Percentiles rank a stretch among this genome's conserved stretches.
These are phyloP conservation scores for Myxozyma melibiosi DNA, from an alignment of 805 yeast species.

Conservation along the genomic window DNA sequence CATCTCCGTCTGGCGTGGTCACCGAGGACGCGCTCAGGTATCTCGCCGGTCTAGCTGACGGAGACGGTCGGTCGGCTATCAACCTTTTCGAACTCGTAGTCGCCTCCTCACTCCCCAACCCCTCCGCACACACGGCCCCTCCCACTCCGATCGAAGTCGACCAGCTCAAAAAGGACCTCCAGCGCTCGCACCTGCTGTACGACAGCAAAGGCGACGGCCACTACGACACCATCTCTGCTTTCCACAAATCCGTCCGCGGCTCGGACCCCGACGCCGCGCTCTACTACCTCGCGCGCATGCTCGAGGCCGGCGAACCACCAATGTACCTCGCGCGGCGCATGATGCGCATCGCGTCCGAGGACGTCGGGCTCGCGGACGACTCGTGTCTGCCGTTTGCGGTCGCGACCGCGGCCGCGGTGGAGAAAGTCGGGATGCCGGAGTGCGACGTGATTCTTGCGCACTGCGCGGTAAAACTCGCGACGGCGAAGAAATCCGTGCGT, in stretches of 20 bases:
- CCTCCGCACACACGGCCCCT: neutral
- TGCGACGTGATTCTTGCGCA: slow-evolving; percentile 88
- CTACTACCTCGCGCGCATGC: slow-evolving; percentile 84
- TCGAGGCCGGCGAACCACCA: slow-evolving; percentile 93
- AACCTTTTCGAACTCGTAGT: slow-evolving; percentile 67
- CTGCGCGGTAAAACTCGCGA: slow-evolving; percentile 86
- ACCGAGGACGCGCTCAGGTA: slow-evolving; percentile 62
- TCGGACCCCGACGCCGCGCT: slow-evolving; percentile 86
- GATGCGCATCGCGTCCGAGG: slow-evolving; percentile 95
- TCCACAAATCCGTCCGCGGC: slow-evolving; percentile 91
- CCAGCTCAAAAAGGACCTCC: slow-evolving; percentile 6
- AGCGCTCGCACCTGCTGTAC: slow-evolving; percentile 57
- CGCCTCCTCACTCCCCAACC: slow-evolving; percentile 34
- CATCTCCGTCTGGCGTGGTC: slow-evolving; percentile 38
- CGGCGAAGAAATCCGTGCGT: slow-evolving; percentile 82
- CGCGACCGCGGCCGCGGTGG: slow-evolving; percentile 82
- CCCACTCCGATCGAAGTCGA: neutral
- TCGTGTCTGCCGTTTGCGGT: slow-evolving; percentile 82
- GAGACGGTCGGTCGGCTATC: slow-evolving; percentile 85
- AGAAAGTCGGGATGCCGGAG: slow-evolving; percentile 92
- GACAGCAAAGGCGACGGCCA: slow-evolving; percentile 90
- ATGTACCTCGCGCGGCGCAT: slow-evolving; percentile 84
- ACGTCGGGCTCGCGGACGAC: slow-evolving; percentile 84
- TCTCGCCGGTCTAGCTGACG: slow-evolving; percentile 73
- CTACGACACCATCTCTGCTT: slow-evolving; percentile 93